Conservation (phyloP, 495 filamentous ascomycete genomes). For the Rhizodiscina lignyota region DNA sequence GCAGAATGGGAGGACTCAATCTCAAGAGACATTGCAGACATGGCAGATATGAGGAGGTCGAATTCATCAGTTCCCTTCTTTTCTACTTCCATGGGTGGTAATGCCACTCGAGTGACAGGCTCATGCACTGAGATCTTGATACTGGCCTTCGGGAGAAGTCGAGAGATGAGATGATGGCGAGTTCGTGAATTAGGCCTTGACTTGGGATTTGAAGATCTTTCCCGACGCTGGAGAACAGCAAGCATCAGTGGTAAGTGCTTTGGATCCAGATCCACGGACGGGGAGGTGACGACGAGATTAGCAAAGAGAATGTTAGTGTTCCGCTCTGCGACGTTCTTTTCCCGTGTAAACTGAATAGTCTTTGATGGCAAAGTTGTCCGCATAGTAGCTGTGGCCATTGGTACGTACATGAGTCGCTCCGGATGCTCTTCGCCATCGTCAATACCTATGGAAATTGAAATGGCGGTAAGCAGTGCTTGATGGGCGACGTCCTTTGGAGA, state of each 20-base stretch:
- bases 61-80: constrained; percentile 45
- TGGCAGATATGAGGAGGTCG: constrained; percentile 83
- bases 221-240: constrained; percentile 30
- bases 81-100: constrained; percentile 56
- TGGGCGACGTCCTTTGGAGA: constrained; percentile 83
- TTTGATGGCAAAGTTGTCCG: constrained; percentile 92
- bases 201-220: constrained; percentile 5
- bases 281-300: constrained; percentile 89
- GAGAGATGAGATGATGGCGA: constrained; percentile 62
- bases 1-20: constrained; percentile 86
- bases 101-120: constrained; percentile 73
- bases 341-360: constrained; percentile 63
- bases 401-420: constrained; percentile 80
- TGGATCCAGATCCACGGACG: constrained; percentile 88
- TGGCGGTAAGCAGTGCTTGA: constrained; percentile 80
- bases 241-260: constrained; percentile 76
- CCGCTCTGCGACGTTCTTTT: constrained; percentile 61
- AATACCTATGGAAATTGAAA: constrained; percentile 80
- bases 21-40: constrained; percentile 83
- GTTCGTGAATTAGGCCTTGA: constrained; percentile 8
- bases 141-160: constrained; percentile 81
- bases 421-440: constrained; percentile 74
- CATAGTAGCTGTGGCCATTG: constrained; percentile 93
- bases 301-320: constrained; percentile 95
- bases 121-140: constrained; percentile 95